Conservation (phyloP, 768 basidiomycete genomes). For the Mycena latifolia region DNA sequence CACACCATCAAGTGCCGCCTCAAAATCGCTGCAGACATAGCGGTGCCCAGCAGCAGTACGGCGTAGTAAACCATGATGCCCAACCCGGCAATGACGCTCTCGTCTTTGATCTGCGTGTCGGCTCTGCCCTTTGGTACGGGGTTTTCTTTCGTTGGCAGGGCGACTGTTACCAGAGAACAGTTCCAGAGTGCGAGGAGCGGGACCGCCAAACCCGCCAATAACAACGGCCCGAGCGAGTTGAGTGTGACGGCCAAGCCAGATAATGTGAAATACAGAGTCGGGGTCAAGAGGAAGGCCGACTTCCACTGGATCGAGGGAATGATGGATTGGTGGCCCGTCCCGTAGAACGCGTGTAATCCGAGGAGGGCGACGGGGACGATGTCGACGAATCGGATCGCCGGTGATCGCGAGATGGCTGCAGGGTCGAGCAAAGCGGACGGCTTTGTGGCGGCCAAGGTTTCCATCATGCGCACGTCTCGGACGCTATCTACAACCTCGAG, state of each 20-base stretch:
- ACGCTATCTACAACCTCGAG: constrained; percentile 87
- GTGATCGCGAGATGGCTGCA: constrained; percentile 45
- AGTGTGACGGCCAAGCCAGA: constrained; percentile 79
- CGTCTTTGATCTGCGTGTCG: constrained; percentile 50
- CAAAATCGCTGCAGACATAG: constrained; percentile 79
- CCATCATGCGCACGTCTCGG: constrained; percentile 75
- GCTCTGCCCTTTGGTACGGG: constrained; percentile 30
- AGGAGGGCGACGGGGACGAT: constrained; percentile 81
- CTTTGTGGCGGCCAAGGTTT: constrained; percentile 61
- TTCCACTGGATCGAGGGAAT: constrained; percentile 97
- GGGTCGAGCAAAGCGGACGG: constrained; percentile 58
- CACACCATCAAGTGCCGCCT: constrained; percentile 96
- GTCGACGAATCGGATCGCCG: constrained; percentile 71
- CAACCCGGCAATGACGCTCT: constrained; percentile 66
- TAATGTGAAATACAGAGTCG: constrained; percentile 76
- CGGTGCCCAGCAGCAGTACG: constrained; percentile 73
- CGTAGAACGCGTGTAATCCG: constrained; percentile 82
- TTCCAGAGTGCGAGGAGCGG: constrained; percentile 90
- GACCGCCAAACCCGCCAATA: constrained; percentile 72
- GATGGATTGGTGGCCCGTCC: constrained; percentile 93
- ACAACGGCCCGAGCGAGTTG: constrained; percentile 83
- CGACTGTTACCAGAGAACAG: constrained; percentile 65
- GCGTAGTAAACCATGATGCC: constrained; percentile 80
- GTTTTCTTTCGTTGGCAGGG: not conserved
- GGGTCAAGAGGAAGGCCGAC: constrained; percentile 85